Conservation (phyloP, 441 rosid genomes). For the Populus tomentosa region DNA sequence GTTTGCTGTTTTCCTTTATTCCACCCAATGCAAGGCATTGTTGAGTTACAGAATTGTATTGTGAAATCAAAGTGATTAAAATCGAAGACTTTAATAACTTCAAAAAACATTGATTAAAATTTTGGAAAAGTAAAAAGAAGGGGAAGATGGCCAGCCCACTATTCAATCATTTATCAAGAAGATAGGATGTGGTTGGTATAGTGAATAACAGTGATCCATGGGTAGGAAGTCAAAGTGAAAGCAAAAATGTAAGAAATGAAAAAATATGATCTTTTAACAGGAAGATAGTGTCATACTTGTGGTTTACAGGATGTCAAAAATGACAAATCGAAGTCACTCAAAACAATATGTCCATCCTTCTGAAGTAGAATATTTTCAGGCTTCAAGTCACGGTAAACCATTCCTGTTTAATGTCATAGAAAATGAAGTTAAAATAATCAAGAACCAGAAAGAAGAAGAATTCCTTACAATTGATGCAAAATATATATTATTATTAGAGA, state of each 20-base stretch:
- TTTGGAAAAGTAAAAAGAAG: not conserved
- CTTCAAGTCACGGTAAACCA: constrained; percentile 88
- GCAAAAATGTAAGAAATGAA: not conserved
- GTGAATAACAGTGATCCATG: not conserved
- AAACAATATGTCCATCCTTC: constrained; percentile 77
- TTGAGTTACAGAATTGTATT: no score
- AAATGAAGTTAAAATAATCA: not conserved
- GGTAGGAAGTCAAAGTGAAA: constrained; percentile 2
- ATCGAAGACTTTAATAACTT: not conserved
- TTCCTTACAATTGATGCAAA: not conserved
- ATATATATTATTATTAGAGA: not conserved
- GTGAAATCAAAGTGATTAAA: not conserved
- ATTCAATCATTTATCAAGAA: no score
- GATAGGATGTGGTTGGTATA: not conserved
- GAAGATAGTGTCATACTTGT: constrained; percentile 41
- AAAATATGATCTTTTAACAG: constrained; percentile 1
- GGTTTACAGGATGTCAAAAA: constrained; percentile 78
- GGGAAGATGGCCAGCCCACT: no score
- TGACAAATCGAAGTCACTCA: constrained; percentile 93
- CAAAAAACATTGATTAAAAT: not conserved
- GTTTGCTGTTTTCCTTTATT: no score
- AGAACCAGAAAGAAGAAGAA: not conserved
- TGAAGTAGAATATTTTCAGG: constrained; percentile 90
- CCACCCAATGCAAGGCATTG: not conserved
- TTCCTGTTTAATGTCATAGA: constrained; percentile 42